Conservation (phyloP, 352 stramenopile species). For the Pythium angustatum region DNA sequence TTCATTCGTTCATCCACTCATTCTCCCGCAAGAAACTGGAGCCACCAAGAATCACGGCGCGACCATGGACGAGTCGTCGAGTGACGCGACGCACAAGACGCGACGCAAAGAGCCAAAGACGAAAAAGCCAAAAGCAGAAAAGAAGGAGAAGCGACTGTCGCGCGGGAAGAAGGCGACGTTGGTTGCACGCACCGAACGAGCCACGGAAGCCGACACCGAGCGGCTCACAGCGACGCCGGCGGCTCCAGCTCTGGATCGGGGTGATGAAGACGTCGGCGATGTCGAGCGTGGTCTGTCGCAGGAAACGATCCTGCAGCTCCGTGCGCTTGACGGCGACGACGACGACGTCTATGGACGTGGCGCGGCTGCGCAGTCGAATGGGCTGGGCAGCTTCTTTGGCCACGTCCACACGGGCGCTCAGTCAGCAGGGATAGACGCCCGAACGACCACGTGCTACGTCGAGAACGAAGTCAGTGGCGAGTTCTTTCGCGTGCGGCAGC, state of each 20-base stretch:
- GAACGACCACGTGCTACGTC: constrained; percentile 26
- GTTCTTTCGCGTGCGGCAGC: constrained; percentile 48
- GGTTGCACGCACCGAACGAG: background rate
- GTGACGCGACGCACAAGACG: background rate
- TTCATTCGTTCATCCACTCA: constrained; percentile 7
- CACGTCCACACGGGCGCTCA: too few relatives aligned
- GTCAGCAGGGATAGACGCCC: too few relatives aligned
- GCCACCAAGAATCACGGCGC: background rate
- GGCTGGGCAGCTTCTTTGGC: constrained; percentile 17
- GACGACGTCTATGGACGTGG: background rate
- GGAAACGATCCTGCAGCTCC: constrained; percentile 28
- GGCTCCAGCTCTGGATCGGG: background rate
- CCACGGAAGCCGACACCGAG: background rate
- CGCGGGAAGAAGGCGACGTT: constrained; percentile 1
- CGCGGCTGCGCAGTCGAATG: background rate
- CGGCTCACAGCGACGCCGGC: background rate
- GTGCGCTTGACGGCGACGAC: constrained; percentile 13
- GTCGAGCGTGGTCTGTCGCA: constrained; percentile 16
- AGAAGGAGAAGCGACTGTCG: background rate
- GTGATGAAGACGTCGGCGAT: background rate
- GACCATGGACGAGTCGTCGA: background rate
- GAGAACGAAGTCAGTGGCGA: constrained; percentile 65
- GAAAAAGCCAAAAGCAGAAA: constrained; percentile 1
- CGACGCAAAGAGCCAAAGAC: constrained; percentile 6
- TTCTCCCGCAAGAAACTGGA: too few relatives aligned